Conservation (phyloP, 2,329 filamentous ascomycete genomes). For the Neocucurbitaria cava region DNA sequence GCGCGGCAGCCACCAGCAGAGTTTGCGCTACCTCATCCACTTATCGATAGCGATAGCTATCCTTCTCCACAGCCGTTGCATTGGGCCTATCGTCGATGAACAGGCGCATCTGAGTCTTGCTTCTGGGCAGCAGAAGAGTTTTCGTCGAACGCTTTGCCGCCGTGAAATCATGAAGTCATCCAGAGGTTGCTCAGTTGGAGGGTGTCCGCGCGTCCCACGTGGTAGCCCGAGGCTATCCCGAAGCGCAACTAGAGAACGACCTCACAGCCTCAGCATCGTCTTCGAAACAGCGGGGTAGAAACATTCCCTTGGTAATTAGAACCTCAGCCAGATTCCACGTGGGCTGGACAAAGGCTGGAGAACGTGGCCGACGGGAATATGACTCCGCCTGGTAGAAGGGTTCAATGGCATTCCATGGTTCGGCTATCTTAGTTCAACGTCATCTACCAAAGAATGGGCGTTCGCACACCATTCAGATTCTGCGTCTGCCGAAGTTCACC, state of each 20-base stretch:
- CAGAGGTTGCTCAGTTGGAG: slow-evolving; percentile 4
- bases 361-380: slow-evolving; percentile 4
- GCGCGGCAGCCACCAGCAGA: slow-evolving; percentile 31
- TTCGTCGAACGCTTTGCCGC: slow-evolving; percentile 24
- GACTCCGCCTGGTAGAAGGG: slow-evolving; percentile 4
- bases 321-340: slow-evolving; percentile 3
- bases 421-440: slow-evolving; percentile 5
- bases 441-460: slow-evolving; percentile 15
- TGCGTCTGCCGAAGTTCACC: slow-evolving; percentile 5
- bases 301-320: background rate
- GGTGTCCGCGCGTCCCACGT: slow-evolving; percentile 24
- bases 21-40: slow-evolving; percentile 41
- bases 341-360: slow-evolving; percentile 13
- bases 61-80: slow-evolving; percentile 31
- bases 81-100: slow-evolving; percentile 24
- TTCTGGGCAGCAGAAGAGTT: slow-evolving; percentile 26
- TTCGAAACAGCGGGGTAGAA: slow-evolving; percentile 15
- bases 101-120: slow-evolving; percentile 7
- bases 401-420: slow-evolving; percentile 16
- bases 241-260: slow-evolving; percentile 17
- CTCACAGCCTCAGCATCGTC: slow-evolving; percentile 10
- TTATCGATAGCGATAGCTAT: slow-evolving; percentile 46
- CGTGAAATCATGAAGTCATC: slow-evolving; percentile 10
- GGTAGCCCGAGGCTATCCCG: slow-evolving; percentile 1
- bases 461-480: slow-evolving; percentile 1